These are phyloP conservation scores for Fusarium liriodendri DNA, from an alignment of 2,329 filamentous ascomycete species.

Conservation along the genomic window DNA sequence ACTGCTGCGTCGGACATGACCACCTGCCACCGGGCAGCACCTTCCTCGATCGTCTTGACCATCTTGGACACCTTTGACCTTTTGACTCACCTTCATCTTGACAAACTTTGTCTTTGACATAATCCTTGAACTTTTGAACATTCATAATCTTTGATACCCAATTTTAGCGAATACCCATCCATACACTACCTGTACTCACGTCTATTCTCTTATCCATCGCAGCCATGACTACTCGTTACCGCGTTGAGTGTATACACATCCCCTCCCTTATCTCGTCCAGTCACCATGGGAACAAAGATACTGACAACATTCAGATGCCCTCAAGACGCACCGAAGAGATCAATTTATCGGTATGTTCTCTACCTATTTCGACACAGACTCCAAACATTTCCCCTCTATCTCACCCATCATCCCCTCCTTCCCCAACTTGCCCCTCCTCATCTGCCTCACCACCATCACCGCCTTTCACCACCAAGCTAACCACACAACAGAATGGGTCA, in stretches of 20 bases:
- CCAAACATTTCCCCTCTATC: background rate
- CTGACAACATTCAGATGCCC: conserved; percentile 61
- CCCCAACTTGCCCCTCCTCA: conserved; percentile 2
- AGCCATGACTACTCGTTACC: conserved; percentile 71
- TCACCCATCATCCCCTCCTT: background rate
- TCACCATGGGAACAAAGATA: conserved; percentile 16
- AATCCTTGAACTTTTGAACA: background rate
- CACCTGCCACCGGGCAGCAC: conserved; percentile 9
- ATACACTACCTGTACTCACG: background rate
- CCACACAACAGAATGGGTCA: conserved; percentile 87
- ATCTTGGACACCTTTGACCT: background rate
- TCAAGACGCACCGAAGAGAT: conserved; percentile 89
- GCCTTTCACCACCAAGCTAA: conserved; percentile 9
- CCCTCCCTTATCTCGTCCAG: conserved; percentile 4
- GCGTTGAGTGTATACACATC: conserved; percentile 76
- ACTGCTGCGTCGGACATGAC: conserved; percentile 19
- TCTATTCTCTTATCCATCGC: background rate
- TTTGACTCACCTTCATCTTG: background rate
- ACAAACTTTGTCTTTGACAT: background rate
- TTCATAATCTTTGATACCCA: background rate
- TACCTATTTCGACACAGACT: background rate
- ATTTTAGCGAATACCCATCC: background rate
- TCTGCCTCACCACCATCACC: background rate
- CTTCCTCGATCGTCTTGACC: background rate
- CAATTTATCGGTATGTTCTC: conserved; percentile 78